Base-by-base conservation (phyloP, 1,139 yeast species). In the Saccharomyces hybrid region DNA sequence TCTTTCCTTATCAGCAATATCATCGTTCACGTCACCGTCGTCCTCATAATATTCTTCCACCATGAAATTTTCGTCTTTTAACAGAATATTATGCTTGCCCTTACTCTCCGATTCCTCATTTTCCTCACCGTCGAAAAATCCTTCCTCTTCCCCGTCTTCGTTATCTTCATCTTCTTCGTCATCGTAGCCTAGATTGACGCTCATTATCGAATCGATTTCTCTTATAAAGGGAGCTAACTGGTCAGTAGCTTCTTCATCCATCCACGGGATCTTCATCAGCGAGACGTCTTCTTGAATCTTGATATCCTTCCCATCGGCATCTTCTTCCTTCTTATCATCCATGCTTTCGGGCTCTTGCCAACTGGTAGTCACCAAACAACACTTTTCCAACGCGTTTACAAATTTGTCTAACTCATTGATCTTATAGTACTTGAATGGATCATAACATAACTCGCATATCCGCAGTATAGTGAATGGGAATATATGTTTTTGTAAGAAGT, bases 181-280 rank as follows among this genome's bases (percentile, higher is more conserved):
- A 16, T 64, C 70, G 48, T 59, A 64, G 6, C 66, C 70, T 46
- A 66, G 61, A 52, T 63, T 65, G 1, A 61, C 66, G 38, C 66
- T 62, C 62, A 71, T 62, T 2, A 67, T 63, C 9, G 57, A 59
- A 47, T 70, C 70, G 11, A 73, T 65, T 31, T 70, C 73, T 49
- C 63, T 63, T 2, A 70, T 54, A 54, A 69, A 66, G 4, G 63
- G 56, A 1, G 51, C 51, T 13, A 67, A 52, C 6, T 59, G 57
- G 28, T 55, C 53, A 23, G 57, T 60, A 7, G 64, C 64, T 3
- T 59, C 63, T 26, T 67, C 70, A 14, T 69, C 69, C 31, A 78
- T 62, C 83, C 83, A 80, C 2, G 79, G 77, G 14, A 80, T 78
- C 55, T 72, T 77, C 0, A 74, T 68, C 56, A 73, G 56, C 1